Evolutionary conservation across 306 rosid species (phyloP).

Genomic region (Comarum palustre): DNA sequence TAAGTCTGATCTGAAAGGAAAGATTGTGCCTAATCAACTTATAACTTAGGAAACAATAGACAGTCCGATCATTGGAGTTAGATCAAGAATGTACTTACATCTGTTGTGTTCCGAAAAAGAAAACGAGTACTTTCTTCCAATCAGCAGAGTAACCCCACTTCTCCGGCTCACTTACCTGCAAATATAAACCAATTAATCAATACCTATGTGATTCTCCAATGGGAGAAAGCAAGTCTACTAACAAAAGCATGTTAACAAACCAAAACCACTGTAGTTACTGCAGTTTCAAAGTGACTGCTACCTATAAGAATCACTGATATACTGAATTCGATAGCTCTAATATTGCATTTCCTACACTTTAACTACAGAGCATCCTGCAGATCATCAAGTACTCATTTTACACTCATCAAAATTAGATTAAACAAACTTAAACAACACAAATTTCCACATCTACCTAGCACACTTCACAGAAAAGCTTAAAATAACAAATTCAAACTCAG

Average conservation of each 20-base stretch:
- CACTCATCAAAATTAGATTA: not conserved
- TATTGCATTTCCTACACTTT: not conserved
- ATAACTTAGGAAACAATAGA: not conserved
- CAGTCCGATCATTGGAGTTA: not conserved
- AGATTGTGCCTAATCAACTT: not conserved
- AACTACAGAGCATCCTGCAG: not conserved
- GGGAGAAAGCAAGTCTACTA: not conserved
- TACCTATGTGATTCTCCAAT: not conserved
- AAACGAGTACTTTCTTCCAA: constrained; percentile 92
- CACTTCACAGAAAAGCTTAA: not conserved
- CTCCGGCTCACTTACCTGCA: constrained; percentile 92
- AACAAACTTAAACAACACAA: not conserved
- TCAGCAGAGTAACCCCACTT: constrained; percentile 87
- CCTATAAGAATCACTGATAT: not conserved
- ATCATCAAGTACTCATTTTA: not conserved
- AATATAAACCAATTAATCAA: constrained; percentile 23
- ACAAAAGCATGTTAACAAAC: not conserved
- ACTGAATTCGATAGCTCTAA: not conserved
- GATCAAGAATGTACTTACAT: constrained; percentile 57
- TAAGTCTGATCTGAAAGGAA: constrained; percentile 7
- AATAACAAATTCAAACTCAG: constrained; percentile 20
- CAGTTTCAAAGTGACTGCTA: not conserved
- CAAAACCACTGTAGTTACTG: not conserved
- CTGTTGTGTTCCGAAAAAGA: constrained; percentile 93
- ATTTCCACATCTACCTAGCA: not conserved